These are phyloP conservation scores for Trypanosomatidae sp. DNA, from an alignment of 208 protist species.

Conservation along the genomic window DNA sequence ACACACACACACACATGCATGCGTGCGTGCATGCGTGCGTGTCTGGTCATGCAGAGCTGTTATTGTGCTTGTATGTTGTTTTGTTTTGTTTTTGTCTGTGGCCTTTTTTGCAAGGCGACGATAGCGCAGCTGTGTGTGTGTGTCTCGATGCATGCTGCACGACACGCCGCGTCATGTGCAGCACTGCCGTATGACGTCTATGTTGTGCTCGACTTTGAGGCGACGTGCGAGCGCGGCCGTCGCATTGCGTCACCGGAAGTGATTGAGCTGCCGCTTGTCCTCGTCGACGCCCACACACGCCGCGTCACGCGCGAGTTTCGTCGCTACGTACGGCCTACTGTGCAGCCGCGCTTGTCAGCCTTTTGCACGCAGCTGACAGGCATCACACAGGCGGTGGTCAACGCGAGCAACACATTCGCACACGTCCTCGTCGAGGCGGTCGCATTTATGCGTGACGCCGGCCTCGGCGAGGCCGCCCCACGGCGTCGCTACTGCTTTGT, in stretches of 20 bases:
- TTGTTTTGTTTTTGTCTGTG: no score
- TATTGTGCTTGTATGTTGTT: no score
- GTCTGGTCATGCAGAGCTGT: no score
- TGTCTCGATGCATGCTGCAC: no score
- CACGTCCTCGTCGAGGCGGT: constrained; percentile 42
- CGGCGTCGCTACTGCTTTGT: constrained; percentile 69
- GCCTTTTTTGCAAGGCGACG: no score
- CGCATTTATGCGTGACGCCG: constrained; percentile 24
- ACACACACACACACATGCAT: no score
- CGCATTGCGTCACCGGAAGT: constrained; percentile 44
- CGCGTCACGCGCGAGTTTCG: constrained; percentile 65
- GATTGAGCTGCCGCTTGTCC: constrained; percentile 83
- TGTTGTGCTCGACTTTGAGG: constrained; percentile 92
- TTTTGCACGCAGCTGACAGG: constrained; percentile 85
- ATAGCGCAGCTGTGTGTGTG: no score
- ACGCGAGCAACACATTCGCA: constrained; percentile 36
- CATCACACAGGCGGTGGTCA: constrained; percentile 62
- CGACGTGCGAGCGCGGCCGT: constrained; percentile 64
- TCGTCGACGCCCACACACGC: constrained; percentile 39
- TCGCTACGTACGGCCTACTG: constrained; percentile 73
- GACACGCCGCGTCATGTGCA: no score
- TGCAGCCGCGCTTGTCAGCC: constrained; percentile 25
- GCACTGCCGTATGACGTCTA: constrained; percentile 46
- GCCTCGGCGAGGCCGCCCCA: constrained; percentile 30
- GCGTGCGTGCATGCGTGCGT: no score